Percentiles rank a stretch among this genome's conserved stretches.
phyloP scores from a whole-genome alignment of 2,329 filamentous ascomycete species.

The Orbilia blumenaviensis region DNA sequence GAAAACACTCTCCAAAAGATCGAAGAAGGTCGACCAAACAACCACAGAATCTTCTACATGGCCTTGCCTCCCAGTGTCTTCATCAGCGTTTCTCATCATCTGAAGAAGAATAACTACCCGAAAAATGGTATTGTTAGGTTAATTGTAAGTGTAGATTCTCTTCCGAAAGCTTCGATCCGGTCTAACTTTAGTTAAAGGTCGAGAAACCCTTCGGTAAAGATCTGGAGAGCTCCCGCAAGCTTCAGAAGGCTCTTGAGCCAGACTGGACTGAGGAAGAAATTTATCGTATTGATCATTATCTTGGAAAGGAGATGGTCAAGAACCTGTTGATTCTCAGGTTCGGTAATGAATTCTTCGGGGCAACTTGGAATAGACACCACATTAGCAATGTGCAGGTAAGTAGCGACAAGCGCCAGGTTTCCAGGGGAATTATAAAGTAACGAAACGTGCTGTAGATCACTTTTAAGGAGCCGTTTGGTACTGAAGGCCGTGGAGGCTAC shows the following conservation, averaged over 20 bases:
- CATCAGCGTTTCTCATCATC: slow-evolving; percentile 93
- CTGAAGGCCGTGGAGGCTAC: slow-evolving; percentile 95
- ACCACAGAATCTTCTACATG: slow-evolving; percentile 98
- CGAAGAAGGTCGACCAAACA: slow-evolving; percentile 82
- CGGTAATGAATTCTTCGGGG: slow-evolving; percentile 97
- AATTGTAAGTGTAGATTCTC: slow-evolving; percentile 72
- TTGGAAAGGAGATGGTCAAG: slow-evolving; percentile 99
- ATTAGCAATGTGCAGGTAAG: slow-evolving; percentile 90
- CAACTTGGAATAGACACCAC: slow-evolving; percentile 98
- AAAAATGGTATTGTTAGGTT: slow-evolving; percentile 88
- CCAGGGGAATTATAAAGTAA: slow-evolving; percentile 58
- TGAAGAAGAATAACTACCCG: slow-evolving; percentile 98
- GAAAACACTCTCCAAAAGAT: slow-evolving; percentile 85
- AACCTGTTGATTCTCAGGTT: slow-evolving; percentile 98
- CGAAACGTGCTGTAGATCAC: slow-evolving; percentile 70
- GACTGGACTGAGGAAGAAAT: slow-evolving; percentile 99
- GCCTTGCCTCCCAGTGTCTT: slow-evolving; percentile 97
- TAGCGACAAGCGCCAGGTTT: slow-evolving; percentile 49
- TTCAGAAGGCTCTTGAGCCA: slow-evolving; percentile 92
- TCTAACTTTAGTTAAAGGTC: slow-evolving; percentile 68
- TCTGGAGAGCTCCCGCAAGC: slow-evolving; percentile 87
- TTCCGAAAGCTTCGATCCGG: neutral
- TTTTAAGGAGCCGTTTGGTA: slow-evolving; percentile 99
- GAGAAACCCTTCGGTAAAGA: slow-evolving; percentile 99
- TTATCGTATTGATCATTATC: slow-evolving; percentile 98